Percentiles rank a stretch among this genome's conserved stretches.
Evolutionary conservation across 1,284 basidiomycete species (phyloP).

Genomic region (Coniferiporia sulphurascens): DNA sequence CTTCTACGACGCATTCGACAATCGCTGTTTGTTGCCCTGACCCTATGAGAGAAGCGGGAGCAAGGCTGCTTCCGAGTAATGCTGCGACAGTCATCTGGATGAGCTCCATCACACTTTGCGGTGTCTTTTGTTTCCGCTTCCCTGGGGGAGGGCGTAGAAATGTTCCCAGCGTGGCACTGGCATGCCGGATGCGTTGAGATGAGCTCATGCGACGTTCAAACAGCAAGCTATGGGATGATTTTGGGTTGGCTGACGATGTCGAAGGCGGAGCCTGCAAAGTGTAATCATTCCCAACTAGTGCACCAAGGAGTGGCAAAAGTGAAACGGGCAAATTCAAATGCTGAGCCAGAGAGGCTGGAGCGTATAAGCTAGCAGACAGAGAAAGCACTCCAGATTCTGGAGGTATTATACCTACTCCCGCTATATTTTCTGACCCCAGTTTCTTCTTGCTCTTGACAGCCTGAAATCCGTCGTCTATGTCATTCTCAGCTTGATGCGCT

Average conservation of each 20-base stretch:
- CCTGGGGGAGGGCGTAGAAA: constrained; percentile 41
- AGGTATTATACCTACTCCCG: constrained; percentile 49
- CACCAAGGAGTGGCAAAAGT: constrained; percentile 79
- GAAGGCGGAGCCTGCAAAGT: constrained; percentile 43
- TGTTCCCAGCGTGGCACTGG: constrained; percentile 47
- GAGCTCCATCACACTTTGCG: constrained; percentile 65
- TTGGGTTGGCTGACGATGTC: constrained; percentile 7
- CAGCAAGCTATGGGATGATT: constrained; percentile 54
- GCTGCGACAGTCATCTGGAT: constrained; percentile 60
- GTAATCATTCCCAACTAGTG: constrained; percentile 85
- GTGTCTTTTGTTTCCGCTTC: constrained; percentile 47
- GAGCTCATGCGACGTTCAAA: constrained; percentile 56
- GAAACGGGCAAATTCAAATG: constrained; percentile 66
- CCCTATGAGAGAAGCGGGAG: constrained; percentile 39
- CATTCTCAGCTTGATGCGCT: constrained; percentile 28
- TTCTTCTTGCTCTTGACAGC: constrained; percentile 41
- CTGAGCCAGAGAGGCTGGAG: constrained; percentile 57
- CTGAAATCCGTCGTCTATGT: constrained; percentile 48
- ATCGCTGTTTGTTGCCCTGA: constrained; percentile 60
- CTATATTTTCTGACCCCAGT: constrained; percentile 28
- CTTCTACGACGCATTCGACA: constrained; percentile 64
- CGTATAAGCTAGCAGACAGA: constrained; percentile 57
- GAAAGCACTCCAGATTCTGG: constrained; percentile 41
- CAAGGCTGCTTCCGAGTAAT: constrained; percentile 42
- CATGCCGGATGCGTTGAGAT: constrained; percentile 54